Evolutionary conservation across 2,329 filamentous ascomycete species (phyloP), one percentile per base, ranked within the genome.

Genomic region (Aspergillus hortae): DNA sequence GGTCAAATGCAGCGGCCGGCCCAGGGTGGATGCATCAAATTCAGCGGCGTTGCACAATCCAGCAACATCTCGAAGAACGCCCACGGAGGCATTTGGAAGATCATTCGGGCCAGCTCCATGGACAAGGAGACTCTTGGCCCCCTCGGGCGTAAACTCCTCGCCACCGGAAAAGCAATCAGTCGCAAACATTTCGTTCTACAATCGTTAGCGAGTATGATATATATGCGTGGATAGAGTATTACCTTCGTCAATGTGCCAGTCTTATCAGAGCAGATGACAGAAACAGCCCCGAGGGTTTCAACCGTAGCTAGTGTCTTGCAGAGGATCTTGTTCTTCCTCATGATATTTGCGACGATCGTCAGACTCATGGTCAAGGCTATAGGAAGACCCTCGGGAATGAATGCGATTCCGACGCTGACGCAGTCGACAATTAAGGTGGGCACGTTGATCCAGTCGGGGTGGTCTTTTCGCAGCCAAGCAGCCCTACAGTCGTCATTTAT

Each of bases 261-360:
- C 74, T 90, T 90, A 66, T 90, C 88, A 0, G 86, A 89, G 66
- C 87, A 89, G 38, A 91, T 85, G 6, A 89, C 81, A 0, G 85
- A 87, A 1, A 90, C 87, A 0, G 84, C 79, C 0, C 88, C 88
- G 0, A 90, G 77, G 0, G 87, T 90, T 69, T 90, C 88, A 0
- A 90, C 87, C 0, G 88, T 90, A 71, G 89, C 89, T 44, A 92
- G 76, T 0, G 85, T 89, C 71, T 91, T 91, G 82, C 87, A 90
- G 7, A 91, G 78, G 41, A 91, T 84, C 64, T 87, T 87, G 67
- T 90, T 86, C 71, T 86, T 85, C 56, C 79, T 79, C 88, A 92
- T 90, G 60, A 88, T 79, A 57, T 87, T 88, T 17, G 88, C 88
- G 1, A 83, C 86, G 53, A 92, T 91, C 0, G 88, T 90, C 57